Evolutionary conservation across 2,329 filamentous ascomycete genomes (phyloP).

Genomic region (Kalmusia sp.): DNA sequence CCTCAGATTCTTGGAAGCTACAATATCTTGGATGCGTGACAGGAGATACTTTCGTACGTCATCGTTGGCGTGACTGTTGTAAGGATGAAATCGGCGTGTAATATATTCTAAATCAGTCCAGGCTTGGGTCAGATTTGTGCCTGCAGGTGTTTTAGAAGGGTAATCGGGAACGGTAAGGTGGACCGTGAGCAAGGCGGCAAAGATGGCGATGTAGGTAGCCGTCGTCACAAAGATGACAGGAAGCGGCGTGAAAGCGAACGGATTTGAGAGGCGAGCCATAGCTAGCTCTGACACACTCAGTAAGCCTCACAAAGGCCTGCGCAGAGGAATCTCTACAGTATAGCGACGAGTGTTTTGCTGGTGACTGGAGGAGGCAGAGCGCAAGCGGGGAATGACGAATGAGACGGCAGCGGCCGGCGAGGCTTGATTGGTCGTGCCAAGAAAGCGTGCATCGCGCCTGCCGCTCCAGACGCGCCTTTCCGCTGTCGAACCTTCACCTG

Average conservation of each 20-base stretch:
- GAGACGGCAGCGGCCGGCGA: neutral
- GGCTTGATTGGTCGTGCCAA: conserved; percentile 4
- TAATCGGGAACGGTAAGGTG: conserved; percentile 78
- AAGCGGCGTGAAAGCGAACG: conserved; percentile 77
- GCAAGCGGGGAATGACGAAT: conserved; percentile 9
- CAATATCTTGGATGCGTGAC: conserved; percentile 71
- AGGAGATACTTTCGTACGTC: conserved; percentile 79
- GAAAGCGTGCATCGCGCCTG: neutral
- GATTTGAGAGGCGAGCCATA: conserved; percentile 49
- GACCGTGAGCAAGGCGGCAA: conserved; percentile 74
- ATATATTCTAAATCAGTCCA: conserved; percentile 84
- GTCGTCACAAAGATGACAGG: conserved; percentile 84
- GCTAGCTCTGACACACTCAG: conserved; percentile 15
- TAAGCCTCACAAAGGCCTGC: conserved; percentile 1
- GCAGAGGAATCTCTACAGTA: neutral
- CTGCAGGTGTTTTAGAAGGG: conserved; percentile 63
- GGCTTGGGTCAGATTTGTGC: conserved; percentile 82
- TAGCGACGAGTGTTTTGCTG: neutral
- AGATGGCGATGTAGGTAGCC: conserved; percentile 77
- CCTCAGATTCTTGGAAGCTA: conserved; percentile 62
- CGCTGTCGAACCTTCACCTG: too few relatives aligned
- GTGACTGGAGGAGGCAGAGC: conserved; percentile 1
- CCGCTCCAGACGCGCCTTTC: neutral
- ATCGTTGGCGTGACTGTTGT: conserved; percentile 86
- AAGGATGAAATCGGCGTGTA: conserved; percentile 81